Base-by-base conservation (phyloP, 2,329 filamentous ascomycete species). In the Karstenula rhodostoma region DNA sequence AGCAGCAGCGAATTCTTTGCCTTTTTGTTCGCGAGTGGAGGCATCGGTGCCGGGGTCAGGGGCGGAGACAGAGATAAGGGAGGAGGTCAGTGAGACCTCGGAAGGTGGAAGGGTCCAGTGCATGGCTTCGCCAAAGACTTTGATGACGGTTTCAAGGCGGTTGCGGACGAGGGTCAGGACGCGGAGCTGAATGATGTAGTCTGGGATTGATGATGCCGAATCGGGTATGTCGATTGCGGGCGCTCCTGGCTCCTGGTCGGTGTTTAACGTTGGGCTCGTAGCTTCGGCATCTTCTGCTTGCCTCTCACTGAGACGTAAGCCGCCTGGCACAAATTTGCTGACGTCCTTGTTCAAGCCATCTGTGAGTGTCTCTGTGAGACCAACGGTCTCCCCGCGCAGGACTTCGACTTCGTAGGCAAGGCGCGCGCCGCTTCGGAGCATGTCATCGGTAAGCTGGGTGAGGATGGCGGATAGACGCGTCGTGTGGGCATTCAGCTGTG, bases 321-420 rank as follows among this genome's bases (percentile, higher is more conserved):
- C 81, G 1, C 77, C 79, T 0, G 89, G 89, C 0, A 92, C 84
- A 73, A 97, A 94, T 62, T 87, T 87, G 62, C 82, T 80, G 33
- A 97, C 87, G 67, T 96, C 91, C 4, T 88, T 84, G 49, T 87
- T 86, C 46, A 97, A 78, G 0, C 85, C 87, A 66, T 94, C 91
- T 5, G 88, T 87, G 68, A 98, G 81, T 1, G 90, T 85, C 73
- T 97, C 94, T 0, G 89, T 88, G 37, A 97, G 81, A n/a, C 90
- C 86, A 49, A 93, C 80, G 2, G 93, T 91, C 78, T 97, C 94
- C 64, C 94, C 94, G n/a, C 93, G 87, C 51, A 98, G 79, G 19
- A 98, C 86, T 78, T 98, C 94, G 22, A 98, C 94, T 78, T 98
- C 92, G 73, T 99, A 99, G 22, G 94, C 93, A 59, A 99, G 82